phyloP scores from a whole-genome alignment of 2,329 filamentous ascomycete genomes.

The Beauveria asiatica region DNA sequence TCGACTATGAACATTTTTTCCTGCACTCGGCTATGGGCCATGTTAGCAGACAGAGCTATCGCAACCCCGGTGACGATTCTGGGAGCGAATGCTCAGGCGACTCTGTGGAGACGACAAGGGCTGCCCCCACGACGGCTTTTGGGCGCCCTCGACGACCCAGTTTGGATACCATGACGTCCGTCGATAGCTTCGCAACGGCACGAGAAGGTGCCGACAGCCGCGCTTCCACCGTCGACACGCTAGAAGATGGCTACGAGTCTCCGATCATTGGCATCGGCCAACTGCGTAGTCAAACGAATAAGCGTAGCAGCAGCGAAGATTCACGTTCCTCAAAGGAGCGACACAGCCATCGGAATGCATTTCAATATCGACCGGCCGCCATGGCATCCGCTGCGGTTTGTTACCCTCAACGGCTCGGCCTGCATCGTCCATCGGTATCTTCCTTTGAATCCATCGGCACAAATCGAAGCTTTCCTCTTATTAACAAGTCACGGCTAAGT shows the following conservation, averaged over 20 bases:
- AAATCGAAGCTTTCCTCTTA: slow-evolving; percentile 53
- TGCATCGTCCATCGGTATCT: slow-evolving; percentile 48
- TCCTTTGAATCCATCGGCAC: slow-evolving; percentile 52
- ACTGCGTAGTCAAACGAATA: not conserved
- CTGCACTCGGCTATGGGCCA: slow-evolving; percentile 85
- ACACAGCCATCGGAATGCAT: slow-evolving; percentile 13
- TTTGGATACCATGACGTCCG: slow-evolving; percentile 40
- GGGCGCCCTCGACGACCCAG: slow-evolving; percentile 39
- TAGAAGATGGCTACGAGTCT: slow-evolving; percentile 8
- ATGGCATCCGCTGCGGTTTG: not conserved
- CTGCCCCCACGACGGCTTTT: slow-evolving; percentile 26
- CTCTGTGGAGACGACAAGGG: slow-evolving; percentile 54
- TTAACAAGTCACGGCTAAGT: slow-evolving; percentile 41
- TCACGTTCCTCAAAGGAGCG: slow-evolving; percentile 13
- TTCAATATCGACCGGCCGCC: slow-evolving; percentile 1
- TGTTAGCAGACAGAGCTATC: slow-evolving; percentile 40
- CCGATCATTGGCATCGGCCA: not conserved
- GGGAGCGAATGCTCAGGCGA: slow-evolving; percentile 51
- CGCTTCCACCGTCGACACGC: slow-evolving; percentile 15
- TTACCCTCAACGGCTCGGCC: slow-evolving; percentile 12
- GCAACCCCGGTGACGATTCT: slow-evolving; percentile 29
- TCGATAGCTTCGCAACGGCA: slow-evolving; percentile 50
- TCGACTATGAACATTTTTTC: slow-evolving; percentile 95
- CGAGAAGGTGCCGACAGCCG: slow-evolving; percentile 39
- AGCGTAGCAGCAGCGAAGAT: slow-evolving; percentile 12